Conservation (phyloP, 2,329 filamentous ascomycete genomes). For the Stachybotrys echinatus region DNA sequence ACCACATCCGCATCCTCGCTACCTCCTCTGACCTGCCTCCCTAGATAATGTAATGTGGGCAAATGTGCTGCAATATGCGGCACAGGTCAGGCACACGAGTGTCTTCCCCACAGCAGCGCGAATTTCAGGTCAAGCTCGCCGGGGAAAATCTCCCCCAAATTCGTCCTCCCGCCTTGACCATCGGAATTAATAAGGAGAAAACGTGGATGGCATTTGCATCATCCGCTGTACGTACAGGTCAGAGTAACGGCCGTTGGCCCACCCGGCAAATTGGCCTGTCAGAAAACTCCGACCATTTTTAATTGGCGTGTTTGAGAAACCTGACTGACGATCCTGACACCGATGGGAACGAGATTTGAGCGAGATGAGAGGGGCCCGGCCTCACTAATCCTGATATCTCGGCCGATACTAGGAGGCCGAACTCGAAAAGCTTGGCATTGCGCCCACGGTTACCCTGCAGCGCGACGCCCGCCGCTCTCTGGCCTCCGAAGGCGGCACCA, state of each 20-base stretch:
- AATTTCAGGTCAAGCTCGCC: background rate
- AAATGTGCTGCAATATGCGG: background rate
- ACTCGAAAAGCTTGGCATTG: background rate
- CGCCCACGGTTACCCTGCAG: background rate
- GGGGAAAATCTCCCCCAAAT: background rate
- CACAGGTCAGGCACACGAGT: background rate
- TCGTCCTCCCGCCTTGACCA: background rate
- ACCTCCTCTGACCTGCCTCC: too few species aligned
- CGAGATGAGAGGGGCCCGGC: background rate
- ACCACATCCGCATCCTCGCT: too few species aligned
- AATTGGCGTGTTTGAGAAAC: conserved; percentile 1
- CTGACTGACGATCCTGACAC: background rate
- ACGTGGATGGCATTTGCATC: background rate
- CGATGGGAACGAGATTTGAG: conserved; percentile 2
- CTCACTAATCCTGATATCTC: background rate
- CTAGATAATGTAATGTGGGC: too few species aligned
- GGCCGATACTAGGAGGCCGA: background rate
- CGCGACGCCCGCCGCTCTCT: background rate
- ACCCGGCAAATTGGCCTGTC: background rate
- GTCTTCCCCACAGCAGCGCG: background rate
- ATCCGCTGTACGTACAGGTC: background rate
- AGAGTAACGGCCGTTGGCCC: background rate
- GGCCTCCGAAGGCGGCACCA: too few species aligned
- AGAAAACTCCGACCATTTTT: background rate
- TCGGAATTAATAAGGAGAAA: background rate